Evolutionary conservation across 2,329 filamentous ascomycete species (phyloP).

Genomic region (Aspergillus felis): DNA sequence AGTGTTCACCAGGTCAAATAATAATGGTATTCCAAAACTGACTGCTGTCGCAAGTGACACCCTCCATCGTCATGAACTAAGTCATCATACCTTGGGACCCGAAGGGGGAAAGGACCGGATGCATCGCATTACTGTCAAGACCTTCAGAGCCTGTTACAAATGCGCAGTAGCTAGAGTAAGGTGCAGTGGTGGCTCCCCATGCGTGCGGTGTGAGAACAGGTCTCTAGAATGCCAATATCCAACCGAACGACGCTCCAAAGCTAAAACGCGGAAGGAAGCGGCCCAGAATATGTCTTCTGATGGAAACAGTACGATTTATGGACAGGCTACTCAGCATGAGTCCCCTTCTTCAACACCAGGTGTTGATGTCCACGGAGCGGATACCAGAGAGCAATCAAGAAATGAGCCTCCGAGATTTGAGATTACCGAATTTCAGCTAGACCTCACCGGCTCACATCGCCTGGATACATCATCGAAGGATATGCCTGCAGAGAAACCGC

Average conservation of each 20-base stretch:
- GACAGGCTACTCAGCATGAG: conserved; percentile 6
- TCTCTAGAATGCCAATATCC: conserved; percentile 38
- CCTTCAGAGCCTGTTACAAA: conserved; percentile 39
- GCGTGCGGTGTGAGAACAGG: conserved; percentile 34
- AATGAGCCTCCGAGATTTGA: conserved; percentile 9
- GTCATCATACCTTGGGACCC: conserved; percentile 34
- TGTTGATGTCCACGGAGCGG: background rate
- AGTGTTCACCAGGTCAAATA: background rate
- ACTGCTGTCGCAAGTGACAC: conserved; percentile 29
- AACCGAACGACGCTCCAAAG: conserved; percentile 36
- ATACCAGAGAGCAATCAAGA: background rate
- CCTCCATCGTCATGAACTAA: conserved; percentile 38
- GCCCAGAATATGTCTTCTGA: conserved; percentile 5
- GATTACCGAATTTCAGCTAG: conserved; percentile 22
- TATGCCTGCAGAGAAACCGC: background rate
- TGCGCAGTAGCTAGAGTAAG: conserved; percentile 39
- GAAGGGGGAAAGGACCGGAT: conserved; percentile 32
- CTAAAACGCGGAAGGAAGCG: conserved; percentile 18
- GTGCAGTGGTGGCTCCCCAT: conserved; percentile 37
- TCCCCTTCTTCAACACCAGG: background rate
- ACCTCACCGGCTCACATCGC: conserved; percentile 9
- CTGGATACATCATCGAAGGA: conserved; percentile 4
- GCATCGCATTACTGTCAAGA: conserved; percentile 41
- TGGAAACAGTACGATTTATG: conserved; percentile 7
- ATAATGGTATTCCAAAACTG: background rate